Percentiles rank a stretch among this genome's conserved stretches.
Evolutionary conservation across 306 rosid genomes (phyloP).

Genomic region (Casuarina cunninghamiana): DNA sequence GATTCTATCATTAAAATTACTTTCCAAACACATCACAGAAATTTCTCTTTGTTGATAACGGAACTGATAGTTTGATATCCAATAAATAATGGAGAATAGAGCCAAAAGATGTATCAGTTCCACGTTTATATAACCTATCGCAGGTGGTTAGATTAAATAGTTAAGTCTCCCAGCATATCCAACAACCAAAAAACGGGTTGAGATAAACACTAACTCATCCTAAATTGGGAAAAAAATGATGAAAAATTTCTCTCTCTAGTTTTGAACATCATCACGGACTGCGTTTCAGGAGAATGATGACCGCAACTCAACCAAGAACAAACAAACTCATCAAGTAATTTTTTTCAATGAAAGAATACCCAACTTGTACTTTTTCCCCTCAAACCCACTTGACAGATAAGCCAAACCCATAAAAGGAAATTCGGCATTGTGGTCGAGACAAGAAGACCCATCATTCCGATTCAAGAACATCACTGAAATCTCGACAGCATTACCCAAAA

Average conservation of each 20-base stretch:
- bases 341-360: not conserved
- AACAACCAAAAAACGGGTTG: not conserved
- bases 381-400: not conserved
- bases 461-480: no score
- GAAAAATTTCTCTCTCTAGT: not conserved
- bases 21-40: not conserved
- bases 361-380: not conserved
- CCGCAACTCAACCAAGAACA: not conserved
- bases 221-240: not conserved
- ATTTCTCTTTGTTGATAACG: not conserved
- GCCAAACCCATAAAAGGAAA: not conserved
- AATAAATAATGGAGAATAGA: not conserved
- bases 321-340: not conserved
- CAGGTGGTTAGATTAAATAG: not conserved
- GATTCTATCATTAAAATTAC: not conserved
- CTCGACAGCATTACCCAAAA: no score
- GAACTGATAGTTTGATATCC: not conserved
- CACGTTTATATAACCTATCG: not conserved
- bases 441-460: conserved; percentile 6
- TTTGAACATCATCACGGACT: not conserved
- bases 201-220: not conserved
- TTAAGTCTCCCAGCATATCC: not conserved
- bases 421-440: not conserved
- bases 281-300: not conserved
- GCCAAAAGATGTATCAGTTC: not conserved